Base-by-base conservation (phyloP, 2,329 filamentous ascomycete genomes). In the Hypomyces rosellus region DNA sequence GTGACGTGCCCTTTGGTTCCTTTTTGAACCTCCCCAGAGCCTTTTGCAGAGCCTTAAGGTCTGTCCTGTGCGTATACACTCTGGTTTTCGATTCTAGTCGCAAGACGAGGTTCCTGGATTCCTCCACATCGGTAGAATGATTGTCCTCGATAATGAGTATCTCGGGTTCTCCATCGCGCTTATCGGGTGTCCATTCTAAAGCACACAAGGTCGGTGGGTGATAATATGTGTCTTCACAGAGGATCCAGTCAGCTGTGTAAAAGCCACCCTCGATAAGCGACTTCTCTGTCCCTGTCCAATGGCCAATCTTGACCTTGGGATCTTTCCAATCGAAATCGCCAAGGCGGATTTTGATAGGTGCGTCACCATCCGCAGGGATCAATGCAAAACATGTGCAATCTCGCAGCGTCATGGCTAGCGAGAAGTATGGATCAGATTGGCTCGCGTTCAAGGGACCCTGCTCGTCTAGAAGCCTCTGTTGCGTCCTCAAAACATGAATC, bases 241-340 rank as follows among this genome's bases (percentile, higher is more conserved):
- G 55, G 37, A 71, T 64, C 62, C 65, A 67, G 38, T 68, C 65
- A 5, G 69, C 67, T n/a, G 68, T 71, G 57, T 93, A 92, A 75
- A 84, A 92, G 14, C 85, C 86, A 12, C 77, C 81, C 1, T 80
- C 69, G 44, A 87, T 78, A 50, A 92, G 69, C 20, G 75, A 71
- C 46, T 68, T 66, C 66, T 93, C 88, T 41, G 78, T 75, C 14
- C 71, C 68, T 53, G 74, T 74, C 88, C 88, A 93, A 61, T 87
- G 85, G 41, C 73, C 72, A 50, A 82, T 73, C 65, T 92, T 91
- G 48, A 77, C 77, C 1, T 70, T 69, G 8, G 78, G 75, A 50
- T 84, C 84, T 70, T 93, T 93, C 60, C 86, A 77, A 67, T 93
- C 88, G 40, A 92, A 75, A 62, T 93, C 88, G 1, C 85, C 86